phyloP scores from a whole-genome alignment of 805 yeast species.

The Sporopachydermia lactativora region DNA sequence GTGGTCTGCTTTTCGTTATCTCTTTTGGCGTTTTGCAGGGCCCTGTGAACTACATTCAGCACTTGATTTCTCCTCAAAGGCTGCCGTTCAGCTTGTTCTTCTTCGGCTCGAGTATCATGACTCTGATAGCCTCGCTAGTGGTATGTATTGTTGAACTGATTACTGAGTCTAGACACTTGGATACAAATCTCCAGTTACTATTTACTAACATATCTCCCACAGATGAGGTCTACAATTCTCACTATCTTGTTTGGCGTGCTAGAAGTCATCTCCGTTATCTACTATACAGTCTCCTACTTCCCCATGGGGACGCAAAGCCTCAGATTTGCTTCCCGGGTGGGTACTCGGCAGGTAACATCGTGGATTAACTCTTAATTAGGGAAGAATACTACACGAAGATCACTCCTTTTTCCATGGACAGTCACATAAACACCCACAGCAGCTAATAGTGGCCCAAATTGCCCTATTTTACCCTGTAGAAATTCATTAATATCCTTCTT shows the following conservation, averaged over 20 bases:
- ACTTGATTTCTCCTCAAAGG: constrained; percentile 61
- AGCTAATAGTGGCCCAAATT: too few species aligned
- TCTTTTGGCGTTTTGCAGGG: constrained; percentile 92
- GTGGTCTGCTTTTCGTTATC: constrained; percentile 71
- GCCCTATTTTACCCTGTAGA: too few species aligned
- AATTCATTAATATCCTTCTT: too few species aligned
- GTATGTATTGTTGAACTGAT: constrained; percentile 7
- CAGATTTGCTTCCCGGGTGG: constrained; percentile 40
- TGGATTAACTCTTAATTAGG: constrained; percentile 23
- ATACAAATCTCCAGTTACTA: not conserved
- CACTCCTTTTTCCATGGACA: too few species aligned
- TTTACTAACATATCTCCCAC: constrained; percentile 8
- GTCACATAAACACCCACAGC: too few species aligned
- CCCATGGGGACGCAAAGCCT: constrained; percentile 86
- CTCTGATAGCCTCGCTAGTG: constrained; percentile 65
- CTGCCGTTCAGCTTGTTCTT: constrained; percentile 70
- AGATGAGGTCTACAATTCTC: constrained; percentile 51
- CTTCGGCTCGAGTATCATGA: constrained; percentile 64
- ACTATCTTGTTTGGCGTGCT: constrained; percentile 63
- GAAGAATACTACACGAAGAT: too few species aligned
- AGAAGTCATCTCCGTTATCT: constrained; percentile 77
- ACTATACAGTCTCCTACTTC: constrained; percentile 85
- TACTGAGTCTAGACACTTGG: too few species aligned
- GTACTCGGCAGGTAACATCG: constrained; percentile 35
- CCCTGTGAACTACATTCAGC: constrained; percentile 65